These are phyloP conservation scores for Colletotrichum siamense DNA, from an alignment of 2,329 filamentous ascomycete species.

Conservation along the genomic window DNA sequence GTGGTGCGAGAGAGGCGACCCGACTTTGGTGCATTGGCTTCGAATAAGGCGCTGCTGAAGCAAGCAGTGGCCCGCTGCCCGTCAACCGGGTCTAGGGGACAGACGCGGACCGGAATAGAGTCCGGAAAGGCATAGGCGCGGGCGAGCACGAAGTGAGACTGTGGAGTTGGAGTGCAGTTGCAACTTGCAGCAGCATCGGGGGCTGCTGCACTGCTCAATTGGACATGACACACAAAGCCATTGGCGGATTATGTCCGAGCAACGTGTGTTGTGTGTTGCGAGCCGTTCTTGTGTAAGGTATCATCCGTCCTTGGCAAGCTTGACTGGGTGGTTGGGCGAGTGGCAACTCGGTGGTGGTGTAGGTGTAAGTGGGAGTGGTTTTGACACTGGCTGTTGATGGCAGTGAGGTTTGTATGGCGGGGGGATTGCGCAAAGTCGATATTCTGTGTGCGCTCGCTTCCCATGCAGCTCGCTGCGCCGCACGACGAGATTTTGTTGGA, in stretches of 20 bases:
- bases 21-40: background rate
- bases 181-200: background rate
- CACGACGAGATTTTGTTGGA: background rate
- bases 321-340: background rate
- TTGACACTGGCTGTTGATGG: background rate
- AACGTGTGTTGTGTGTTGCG: background rate
- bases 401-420: background rate
- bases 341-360: background rate
- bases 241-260: background rate
- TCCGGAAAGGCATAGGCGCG: background rate
- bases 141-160: background rate
- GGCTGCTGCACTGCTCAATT: background rate
- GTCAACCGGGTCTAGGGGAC: conserved; percentile 10
- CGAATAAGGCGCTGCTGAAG: background rate
- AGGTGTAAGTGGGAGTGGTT: background rate
- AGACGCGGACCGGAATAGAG: background rate
- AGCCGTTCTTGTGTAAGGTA: background rate
- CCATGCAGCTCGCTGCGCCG: background rate
- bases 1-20: background rate
- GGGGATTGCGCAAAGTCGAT: background rate
- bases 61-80: background rate
- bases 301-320: background rate
- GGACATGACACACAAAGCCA: background rate
- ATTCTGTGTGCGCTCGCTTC: conserved; percentile 8
- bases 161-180: background rate